These are phyloP conservation scores for Fomes fomentarius DNA, from an alignment of 1,284 basidiomycete species.

Conservation along the genomic window DNA sequence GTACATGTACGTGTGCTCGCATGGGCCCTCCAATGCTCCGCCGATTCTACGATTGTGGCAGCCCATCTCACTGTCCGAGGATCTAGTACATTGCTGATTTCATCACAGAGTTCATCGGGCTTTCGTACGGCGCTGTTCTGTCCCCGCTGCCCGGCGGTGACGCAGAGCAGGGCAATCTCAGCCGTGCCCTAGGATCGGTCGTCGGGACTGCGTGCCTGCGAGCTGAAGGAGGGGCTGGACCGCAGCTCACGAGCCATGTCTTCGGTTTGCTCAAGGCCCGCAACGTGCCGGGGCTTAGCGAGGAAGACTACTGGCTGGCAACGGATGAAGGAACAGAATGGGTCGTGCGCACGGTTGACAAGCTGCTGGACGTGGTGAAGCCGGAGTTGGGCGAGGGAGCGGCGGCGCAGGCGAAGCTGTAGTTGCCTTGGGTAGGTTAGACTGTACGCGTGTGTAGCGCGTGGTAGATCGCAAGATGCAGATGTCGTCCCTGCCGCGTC, in stretches of 20 bases:
- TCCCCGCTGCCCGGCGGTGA: constrained; percentile 67
- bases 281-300: constrained; percentile 54
- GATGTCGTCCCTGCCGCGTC: background rate
- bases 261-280: constrained; percentile 92
- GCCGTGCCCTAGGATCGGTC: constrained; percentile 85
- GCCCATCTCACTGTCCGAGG: no score
- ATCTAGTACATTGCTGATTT: no score
- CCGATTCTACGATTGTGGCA: no score
- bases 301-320: constrained; percentile 86
- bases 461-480: constrained; percentile 8
- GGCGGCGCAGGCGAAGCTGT: constrained; percentile 61
- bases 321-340: constrained; percentile 92
- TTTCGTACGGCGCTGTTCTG: constrained; percentile 89
- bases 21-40: no score
- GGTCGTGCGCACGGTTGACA: constrained; percentile 88
- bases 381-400: constrained; percentile 42
- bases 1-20: no score
- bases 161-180: constrained; percentile 78
- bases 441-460: constrained; percentile 1
- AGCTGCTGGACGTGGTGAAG: constrained; percentile 72
- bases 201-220: constrained; percentile 92
- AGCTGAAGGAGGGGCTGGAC: constrained; percentile 86
- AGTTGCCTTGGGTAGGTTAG: constrained; percentile 3
- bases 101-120: constrained; percentile 94
- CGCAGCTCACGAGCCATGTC: constrained; percentile 90